Evolutionary conservation across 2,329 filamentous ascomycete genomes (phyloP).

Genomic region (Fusarium nisikadoi): DNA sequence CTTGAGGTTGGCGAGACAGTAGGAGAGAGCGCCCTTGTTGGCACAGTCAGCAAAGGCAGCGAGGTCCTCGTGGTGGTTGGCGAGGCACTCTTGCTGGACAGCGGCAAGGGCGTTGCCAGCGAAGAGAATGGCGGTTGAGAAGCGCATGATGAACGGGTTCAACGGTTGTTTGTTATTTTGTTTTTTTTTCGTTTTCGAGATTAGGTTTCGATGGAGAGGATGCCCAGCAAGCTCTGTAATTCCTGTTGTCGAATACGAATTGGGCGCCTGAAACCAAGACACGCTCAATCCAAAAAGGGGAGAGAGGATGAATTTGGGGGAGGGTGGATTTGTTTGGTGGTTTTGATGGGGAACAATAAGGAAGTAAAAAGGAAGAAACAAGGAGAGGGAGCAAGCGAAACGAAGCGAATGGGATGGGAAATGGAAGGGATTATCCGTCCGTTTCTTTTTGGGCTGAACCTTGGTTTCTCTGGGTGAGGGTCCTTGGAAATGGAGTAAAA

Average conservation of each 20-base stretch:
- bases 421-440: constrained; percentile 36
- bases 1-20: constrained; percentile 55
- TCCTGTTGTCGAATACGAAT: constrained; percentile 25
- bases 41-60: constrained; percentile 57
- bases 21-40: constrained; percentile 52
- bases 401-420: constrained; percentile 31
- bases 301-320: constrained; percentile 2
- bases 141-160: constrained; percentile 41
- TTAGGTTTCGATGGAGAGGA: constrained; percentile 27
- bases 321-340: constrained; percentile 4
- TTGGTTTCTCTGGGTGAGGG: constrained; percentile 8
- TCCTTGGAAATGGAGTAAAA: background rate
- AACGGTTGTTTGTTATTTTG: background rate
- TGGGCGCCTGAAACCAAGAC: constrained; percentile 26
- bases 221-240: constrained; percentile 38
- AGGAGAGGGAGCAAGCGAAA: constrained; percentile 28
- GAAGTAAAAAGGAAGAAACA: constrained; percentile 23
- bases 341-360: constrained; percentile 14
- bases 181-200: background rate
- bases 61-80: constrained; percentile 52
- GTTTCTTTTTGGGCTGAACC: constrained; percentile 32
- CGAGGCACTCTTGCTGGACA: constrained; percentile 54
- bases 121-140: constrained; percentile 49
- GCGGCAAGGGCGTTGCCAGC: constrained; percentile 49
- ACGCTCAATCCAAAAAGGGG: constrained; percentile 32